Conservation (phyloP, 2,329 filamentous ascomycete genomes). For the Coleophoma cylindrospora region DNA sequence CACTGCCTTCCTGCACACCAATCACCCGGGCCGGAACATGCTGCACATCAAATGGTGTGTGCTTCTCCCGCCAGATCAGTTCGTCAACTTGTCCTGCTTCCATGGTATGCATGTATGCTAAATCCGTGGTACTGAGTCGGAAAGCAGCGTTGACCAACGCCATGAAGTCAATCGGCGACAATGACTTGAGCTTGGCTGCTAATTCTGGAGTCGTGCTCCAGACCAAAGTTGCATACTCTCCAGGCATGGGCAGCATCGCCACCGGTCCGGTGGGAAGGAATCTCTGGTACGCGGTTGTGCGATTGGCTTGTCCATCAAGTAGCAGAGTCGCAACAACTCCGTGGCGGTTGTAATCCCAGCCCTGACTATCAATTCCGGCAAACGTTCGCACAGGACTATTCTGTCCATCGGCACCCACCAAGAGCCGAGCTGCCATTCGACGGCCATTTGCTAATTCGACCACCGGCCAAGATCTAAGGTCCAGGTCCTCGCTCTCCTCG, state of each 20-base stretch:
- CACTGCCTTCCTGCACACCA: conserved; percentile 69
- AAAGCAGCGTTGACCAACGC: conserved; percentile 94
- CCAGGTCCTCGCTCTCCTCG: conserved; percentile 58
- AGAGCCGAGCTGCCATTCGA: conserved; percentile 71
- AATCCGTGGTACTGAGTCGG: conserved; percentile 71
- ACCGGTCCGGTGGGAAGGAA: conserved; percentile 91
- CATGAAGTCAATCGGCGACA: conserved; percentile 68
- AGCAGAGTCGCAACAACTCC: conserved; percentile 87
- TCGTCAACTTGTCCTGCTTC: conserved; percentile 62
- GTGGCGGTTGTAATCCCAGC: conserved; percentile 91
- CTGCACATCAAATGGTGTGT: conserved; percentile 52
- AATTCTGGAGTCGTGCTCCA: conserved; percentile 88
- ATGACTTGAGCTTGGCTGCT: conserved; percentile 72
- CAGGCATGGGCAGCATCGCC: conserved; percentile 84
- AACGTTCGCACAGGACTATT: conserved; percentile 92
- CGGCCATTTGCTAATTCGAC: conserved; percentile 63
- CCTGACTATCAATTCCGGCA: conserved; percentile 76
- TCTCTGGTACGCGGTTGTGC: conserved; percentile 85
- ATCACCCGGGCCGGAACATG: conserved; percentile 61
- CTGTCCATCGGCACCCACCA: conserved; percentile 90
- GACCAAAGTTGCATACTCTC: conserved; percentile 77
- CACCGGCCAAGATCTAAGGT: conserved; percentile 84
- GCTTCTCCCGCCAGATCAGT: conserved; percentile 73
- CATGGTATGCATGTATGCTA: conserved; percentile 74
- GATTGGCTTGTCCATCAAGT: conserved; percentile 50